phyloP scores from a whole-genome alignment of 768 basidiomycete species.

The Mycena galericulata region DNA sequence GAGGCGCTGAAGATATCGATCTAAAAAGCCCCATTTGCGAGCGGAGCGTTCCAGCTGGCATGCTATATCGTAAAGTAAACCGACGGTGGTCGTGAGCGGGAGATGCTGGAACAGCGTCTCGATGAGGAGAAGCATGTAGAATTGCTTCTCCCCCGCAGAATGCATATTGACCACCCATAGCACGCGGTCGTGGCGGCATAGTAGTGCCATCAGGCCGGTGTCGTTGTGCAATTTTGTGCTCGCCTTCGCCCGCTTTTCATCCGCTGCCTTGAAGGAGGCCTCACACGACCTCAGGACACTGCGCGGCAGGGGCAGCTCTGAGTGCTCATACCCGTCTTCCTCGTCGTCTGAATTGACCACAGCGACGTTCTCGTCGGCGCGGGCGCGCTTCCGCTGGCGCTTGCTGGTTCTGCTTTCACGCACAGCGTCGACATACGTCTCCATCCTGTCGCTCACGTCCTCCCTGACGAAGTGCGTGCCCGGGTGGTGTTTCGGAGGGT shows the following conservation, averaged over 20 bases:
- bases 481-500: slow-evolving; percentile 37
- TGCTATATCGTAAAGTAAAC: slow-evolving; percentile 42
- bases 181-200: slow-evolving; percentile 50
- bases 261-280: too few species aligned
- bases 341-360: slow-evolving; percentile 3
- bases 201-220: slow-evolving; percentile 50
- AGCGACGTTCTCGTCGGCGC: not conserved
- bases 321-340: slow-evolving; percentile 35
- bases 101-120: slow-evolving; percentile 42
- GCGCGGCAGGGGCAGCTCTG: slow-evolving; percentile 40
- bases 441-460: slow-evolving; percentile 35
- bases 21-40: slow-evolving; percentile 5
- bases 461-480: slow-evolving; percentile 38
- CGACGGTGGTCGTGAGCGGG: slow-evolving; percentile 35
- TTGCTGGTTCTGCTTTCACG: slow-evolving; percentile 14
- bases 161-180: slow-evolving; percentile 29
- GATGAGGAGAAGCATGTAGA: slow-evolving; percentile 33
- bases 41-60: slow-evolving; percentile 41
- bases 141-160: not conserved
- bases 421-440: slow-evolving; percentile 32
- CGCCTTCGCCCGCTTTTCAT: slow-evolving; percentile 40
- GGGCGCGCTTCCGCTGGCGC: not conserved
- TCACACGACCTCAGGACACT: slow-evolving; percentile 48
- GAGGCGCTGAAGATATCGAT: slow-evolving; percentile 31
- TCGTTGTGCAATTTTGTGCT: slow-evolving; percentile 44